Percentiles rank a stretch among this genome's conserved stretches.
Evolutionary conservation across 2,329 filamentous ascomycete species (phyloP).

Genomic region (Aotearoamyces nothofagi): DNA sequence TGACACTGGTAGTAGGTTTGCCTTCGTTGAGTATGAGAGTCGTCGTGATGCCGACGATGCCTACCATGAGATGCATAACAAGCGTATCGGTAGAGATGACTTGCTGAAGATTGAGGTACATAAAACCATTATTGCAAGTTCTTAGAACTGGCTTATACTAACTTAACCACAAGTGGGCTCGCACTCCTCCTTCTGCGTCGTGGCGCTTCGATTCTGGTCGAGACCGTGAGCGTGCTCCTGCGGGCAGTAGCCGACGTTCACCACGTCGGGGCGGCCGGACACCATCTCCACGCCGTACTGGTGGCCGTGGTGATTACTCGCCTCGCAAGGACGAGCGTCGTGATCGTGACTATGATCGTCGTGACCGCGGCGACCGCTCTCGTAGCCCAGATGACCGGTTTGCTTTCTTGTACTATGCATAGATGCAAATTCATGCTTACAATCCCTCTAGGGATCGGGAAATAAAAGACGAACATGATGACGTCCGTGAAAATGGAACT

Average conservation of each 20-base stretch:
- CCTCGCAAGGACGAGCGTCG: conserved; percentile 80
- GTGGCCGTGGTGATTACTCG: conserved; percentile 55
- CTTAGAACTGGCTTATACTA: background rate
- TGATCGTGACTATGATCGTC: conserved; percentile 60
- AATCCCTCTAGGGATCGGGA: conserved; percentile 24
- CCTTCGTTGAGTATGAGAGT: conserved; percentile 98
- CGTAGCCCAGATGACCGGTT: conserved; percentile 53
- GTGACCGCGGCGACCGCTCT: conserved; percentile 56
- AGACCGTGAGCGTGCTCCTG: conserved; percentile 47
- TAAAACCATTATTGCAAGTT: conserved; percentile 1
- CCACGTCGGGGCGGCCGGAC: conserved; percentile 59
- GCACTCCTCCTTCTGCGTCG: conserved; percentile 91
- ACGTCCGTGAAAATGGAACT: conserved; percentile 59
- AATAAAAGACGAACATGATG: conserved; percentile 43
- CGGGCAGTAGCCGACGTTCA: conserved; percentile 56
- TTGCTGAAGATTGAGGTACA: conserved; percentile 92
- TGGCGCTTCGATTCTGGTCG: conserved; percentile 95
- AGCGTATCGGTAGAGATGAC: conserved; percentile 91
- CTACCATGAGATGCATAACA: conserved; percentile 99
- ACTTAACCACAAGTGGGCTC: conserved; percentile 60
- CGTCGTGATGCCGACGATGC: conserved; percentile 96
- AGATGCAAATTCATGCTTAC: conserved; percentile 3
- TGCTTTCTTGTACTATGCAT: conserved; percentile 3
- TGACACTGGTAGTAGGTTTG: conserved; percentile 49
- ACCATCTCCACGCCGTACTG: conserved; percentile 36